Evolutionary conservation across 805 yeast species (phyloP).

Genomic region (Kazachstania psychrophila): DNA sequence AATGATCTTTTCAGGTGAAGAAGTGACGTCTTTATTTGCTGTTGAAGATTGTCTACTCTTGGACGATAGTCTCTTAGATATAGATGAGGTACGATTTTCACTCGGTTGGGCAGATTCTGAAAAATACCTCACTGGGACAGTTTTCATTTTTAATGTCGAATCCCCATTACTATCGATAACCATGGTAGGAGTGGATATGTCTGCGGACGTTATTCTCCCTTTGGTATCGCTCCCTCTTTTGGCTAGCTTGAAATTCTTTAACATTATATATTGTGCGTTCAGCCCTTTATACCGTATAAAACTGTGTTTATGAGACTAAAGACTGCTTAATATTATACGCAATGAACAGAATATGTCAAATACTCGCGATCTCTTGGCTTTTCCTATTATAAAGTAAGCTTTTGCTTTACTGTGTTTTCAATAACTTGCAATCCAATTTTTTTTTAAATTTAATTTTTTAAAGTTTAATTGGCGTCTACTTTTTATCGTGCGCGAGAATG

Average conservation of each 20-base stretch:
- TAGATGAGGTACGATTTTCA: constrained; percentile 5
- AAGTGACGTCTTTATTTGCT: constrained; percentile 9
- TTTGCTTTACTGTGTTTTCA: too few relatives aligned
- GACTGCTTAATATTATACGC: too few relatives aligned
- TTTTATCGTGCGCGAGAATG: too few relatives aligned
- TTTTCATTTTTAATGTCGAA: constrained; percentile 18
- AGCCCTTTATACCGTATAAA: too few relatives aligned
- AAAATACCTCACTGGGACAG: constrained; percentile 17
- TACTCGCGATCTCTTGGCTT: too few relatives aligned
- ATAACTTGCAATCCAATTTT: too few relatives aligned
- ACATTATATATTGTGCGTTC: constrained; percentile 10
- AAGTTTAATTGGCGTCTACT: too few relatives aligned
- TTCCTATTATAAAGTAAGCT: too few relatives aligned
- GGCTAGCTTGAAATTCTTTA: constrained; percentile 25
- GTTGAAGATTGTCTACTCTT: constrained; percentile 6
- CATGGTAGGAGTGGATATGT: constrained; percentile 30
- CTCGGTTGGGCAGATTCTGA: constrained; percentile 6
- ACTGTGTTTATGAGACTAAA: too few relatives aligned
- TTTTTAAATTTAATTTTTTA: too few relatives aligned
- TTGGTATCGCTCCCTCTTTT: constrained; percentile 24
- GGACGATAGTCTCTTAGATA: constrained; percentile 3
- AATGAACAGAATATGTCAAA: too few relatives aligned
- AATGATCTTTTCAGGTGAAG: constrained; percentile 66
- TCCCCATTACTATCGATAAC: constrained; percentile 13
- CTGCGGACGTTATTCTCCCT: constrained; percentile 28